These are phyloP conservation scores for Cryptococcus sp. DNA, from an alignment of 1,284 basidiomycete genomes.

Conservation along the genomic window DNA sequence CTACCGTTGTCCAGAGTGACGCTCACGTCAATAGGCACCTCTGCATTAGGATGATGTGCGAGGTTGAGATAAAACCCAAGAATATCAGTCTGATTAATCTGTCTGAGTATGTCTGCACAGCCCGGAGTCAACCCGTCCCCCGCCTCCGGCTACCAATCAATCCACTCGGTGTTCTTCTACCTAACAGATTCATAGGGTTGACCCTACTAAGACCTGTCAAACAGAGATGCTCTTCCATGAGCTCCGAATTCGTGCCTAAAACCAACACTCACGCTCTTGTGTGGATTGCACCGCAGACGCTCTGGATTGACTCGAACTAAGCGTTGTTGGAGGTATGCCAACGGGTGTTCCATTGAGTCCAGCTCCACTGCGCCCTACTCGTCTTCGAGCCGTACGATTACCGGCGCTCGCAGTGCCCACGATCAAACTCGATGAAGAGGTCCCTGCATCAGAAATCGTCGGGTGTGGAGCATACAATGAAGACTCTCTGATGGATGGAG, in stretches of 20 bases:
- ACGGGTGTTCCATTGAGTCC: constrained; percentile 17
- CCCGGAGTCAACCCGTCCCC: no score
- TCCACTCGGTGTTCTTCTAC: not conserved
- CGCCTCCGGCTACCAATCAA: not conserved
- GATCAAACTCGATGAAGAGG: constrained; percentile 12
- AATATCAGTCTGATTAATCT: no score
- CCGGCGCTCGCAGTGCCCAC: constrained; percentile 11
- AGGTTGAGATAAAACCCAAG: no score
- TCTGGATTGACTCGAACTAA: not conserved
- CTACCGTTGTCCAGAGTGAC: no score
- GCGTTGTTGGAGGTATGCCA: constrained; percentile 13
- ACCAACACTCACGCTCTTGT: not conserved
- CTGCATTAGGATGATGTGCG: no score
- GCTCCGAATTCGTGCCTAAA: not conserved
- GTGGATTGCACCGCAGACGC: no score
- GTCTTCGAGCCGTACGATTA: not conserved
- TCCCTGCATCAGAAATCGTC: not conserved
- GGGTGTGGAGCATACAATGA: constrained; percentile 23
- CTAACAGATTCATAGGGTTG: not conserved
- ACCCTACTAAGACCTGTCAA: not conserved
- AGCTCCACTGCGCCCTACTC: constrained; percentile 11
- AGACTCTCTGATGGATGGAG: constrained; percentile 21
- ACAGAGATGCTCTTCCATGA: not conserved
- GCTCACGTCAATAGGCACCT: no score
- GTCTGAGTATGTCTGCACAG: no score